Percentiles rank a stretch among this genome's conserved stretches.
phyloP scores from a whole-genome alignment of 73 alveolate species.

The Diophrys appendiculata region DNA sequence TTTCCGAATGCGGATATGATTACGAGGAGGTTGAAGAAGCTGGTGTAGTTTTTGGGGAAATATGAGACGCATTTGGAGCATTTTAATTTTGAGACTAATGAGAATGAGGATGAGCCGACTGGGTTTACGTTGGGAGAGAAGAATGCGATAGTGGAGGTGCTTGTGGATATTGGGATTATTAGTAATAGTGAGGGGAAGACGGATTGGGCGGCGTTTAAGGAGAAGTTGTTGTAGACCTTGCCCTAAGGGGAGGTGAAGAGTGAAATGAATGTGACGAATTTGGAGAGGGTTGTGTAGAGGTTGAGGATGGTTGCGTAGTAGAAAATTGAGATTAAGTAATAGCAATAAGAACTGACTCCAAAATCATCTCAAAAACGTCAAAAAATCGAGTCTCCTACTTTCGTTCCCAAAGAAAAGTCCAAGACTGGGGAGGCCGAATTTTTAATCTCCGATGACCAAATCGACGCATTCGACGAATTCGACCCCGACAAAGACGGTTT shows the following conservation, averaged over 20 bases:
- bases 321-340: no score
- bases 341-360: no score
- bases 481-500: constrained; percentile 29
- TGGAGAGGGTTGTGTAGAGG: constrained; percentile 75
- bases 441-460: constrained; percentile 9
- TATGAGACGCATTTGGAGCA: not conserved
- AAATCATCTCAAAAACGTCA: no score
- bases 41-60: constrained; percentile 84
- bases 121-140: constrained; percentile 91
- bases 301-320: constrained; percentile 71
- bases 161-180: constrained; percentile 92
- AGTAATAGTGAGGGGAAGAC: constrained; percentile 87
- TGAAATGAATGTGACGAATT: constrained; percentile 47
- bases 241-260: not conserved
- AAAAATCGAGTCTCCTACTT: no score
- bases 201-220: constrained; percentile 74
- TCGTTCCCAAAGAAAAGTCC: no score
- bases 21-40: constrained; percentile 94
- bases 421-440: no score
- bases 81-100: constrained; percentile 24
- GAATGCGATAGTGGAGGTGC: constrained; percentile 65
- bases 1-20: constrained; percentile 97
- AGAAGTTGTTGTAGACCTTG: constrained; percentile 10
- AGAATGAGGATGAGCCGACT: constrained; percentile 74
- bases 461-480: not conserved